These are phyloP conservation scores for Nepenthes mirabilis DNA, from an alignment of 148 eudicot genomes.

Conservation along the genomic window DNA sequence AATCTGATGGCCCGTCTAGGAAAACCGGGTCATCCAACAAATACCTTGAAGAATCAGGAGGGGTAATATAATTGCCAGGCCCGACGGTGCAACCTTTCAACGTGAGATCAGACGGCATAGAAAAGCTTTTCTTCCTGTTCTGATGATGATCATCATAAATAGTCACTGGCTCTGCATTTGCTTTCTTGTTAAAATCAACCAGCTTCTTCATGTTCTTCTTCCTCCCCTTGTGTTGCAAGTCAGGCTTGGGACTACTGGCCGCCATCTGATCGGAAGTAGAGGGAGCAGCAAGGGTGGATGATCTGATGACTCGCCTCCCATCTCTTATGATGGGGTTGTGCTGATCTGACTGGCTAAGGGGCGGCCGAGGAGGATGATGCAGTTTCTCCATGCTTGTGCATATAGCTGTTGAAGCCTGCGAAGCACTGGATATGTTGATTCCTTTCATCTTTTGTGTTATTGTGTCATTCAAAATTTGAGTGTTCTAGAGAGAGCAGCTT, in stretches of 20 bases:
- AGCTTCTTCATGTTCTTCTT: slow-evolving; percentile 1
- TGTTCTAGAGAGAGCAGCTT: no score
- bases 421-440: slow-evolving; percentile 29
- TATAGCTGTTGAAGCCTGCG: slow-evolving; percentile 29
- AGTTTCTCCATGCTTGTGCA: slow-evolving; percentile 10
- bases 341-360: slow-evolving; percentile 4
- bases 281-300: slow-evolving; percentile 3
- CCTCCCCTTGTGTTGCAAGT: slow-evolving; percentile 7
- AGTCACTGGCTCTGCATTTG: no score
- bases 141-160: background rate
- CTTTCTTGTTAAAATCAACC: no score
- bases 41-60: slow-evolving; percentile 60
- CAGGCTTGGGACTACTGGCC: slow-evolving; percentile 12
- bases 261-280: slow-evolving; percentile 4
- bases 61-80: slow-evolving; percentile 42
- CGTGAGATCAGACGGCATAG: slow-evolving; percentile 4
- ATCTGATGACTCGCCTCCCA: background rate
- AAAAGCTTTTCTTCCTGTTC: slow-evolving; percentile 3
- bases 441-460: slow-evolving; percentile 24
- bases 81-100: slow-evolving; percentile 19
- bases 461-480: no score
- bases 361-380: slow-evolving; percentile 11
- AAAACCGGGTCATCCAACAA: slow-evolving; percentile 33
- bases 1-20: slow-evolving; percentile 23
- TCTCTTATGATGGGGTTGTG: slow-evolving; percentile 1